Evolutionary conservation across 2,329 filamentous ascomycete species (phyloP), one percentile per base, ranked within the genome.

Genomic region (Neopestalotiopsis sp.): DNA sequence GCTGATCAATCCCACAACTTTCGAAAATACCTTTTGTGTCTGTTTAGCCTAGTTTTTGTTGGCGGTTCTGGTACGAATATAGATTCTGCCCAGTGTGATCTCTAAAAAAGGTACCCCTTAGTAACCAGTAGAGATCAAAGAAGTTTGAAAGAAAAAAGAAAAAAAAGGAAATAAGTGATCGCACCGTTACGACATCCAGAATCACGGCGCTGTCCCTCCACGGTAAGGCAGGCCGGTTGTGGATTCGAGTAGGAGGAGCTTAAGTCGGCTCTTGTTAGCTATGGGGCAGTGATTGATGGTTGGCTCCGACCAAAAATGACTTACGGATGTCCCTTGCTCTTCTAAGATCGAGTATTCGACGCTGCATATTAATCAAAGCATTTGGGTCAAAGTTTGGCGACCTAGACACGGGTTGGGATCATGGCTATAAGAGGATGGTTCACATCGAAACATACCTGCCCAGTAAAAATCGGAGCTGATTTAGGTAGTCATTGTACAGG

Each of bases 41-140:
- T n/a, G n/a, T n/a, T n/a, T n/a, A n/a, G n/a, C n/a, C n/a, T n/a
- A n/a, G 87, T 89, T 13, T 84, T 81, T 12, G 83, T 84, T 0
- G 87, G 83, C 53, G 88, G 78, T 0, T 86, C 85, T 24, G 85
- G 80, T 0, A n/a, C 86, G 86, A 71, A 91, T 30, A 91, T 88
- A 56, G 87, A 83, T 72, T 89, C 85, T 5, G 88, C 87, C 89
- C 89, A 91, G 74, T 91, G 88, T 4, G 82, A 78, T 64, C 79
- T 80, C 87, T 89, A 56, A 34, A 53, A 9, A 10, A 69, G n/a
- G n/a, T n/a, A n/a, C n/a, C n/a, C n/a, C n/a, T n/a, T 5, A 3
- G 70, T 10, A 34, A 14, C 14, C 24, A 28, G 13, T n/a, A 13
- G 6, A 5, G 30, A 58, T 30, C 5, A 14, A 17, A 6, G 17